A percentile compares a stretch with the other conserved stretches of the same genome.
Conservation (phyloP, 139 green algal species). For the Desmodesmus armatus region DNA sequence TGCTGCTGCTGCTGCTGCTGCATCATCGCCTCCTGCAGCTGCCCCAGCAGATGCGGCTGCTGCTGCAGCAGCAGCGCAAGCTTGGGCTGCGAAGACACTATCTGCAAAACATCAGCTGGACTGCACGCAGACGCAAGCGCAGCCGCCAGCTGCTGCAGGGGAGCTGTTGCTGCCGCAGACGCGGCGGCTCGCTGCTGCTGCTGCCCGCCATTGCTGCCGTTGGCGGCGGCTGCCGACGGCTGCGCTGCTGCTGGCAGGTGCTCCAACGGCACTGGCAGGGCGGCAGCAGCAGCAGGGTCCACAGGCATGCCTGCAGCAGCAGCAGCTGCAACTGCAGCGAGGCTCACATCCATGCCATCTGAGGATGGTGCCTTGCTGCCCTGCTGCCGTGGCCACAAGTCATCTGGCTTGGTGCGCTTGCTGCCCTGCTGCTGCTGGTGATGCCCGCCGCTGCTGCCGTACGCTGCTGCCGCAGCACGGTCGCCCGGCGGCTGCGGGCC, state of each 20-base stretch:
- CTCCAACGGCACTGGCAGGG: conserved; percentile 8
- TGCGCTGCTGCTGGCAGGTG: not conserved
- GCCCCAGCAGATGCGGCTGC: not conserved
- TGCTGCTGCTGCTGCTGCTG: conserved; percentile 39
- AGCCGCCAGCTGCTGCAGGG: not conserved
- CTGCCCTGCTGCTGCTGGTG: not conserved
- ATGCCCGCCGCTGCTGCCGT: not conserved
- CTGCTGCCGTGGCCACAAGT: too few species aligned
- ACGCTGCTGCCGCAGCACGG: not conserved
- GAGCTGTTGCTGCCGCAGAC: not conserved
- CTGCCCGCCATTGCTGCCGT: not conserved
- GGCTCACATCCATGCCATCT: too few species aligned
- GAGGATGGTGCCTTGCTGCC: too few species aligned
- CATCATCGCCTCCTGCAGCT: not conserved
- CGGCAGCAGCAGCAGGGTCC: conserved; percentile 30
- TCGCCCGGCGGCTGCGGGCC: not conserved
- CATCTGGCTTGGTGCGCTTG: not conserved
- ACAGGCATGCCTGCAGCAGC: not conserved
- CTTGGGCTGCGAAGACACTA: not conserved
- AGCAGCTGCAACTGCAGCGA: conserved; percentile 23
- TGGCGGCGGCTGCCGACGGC: not conserved
- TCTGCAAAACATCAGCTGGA: not conserved
- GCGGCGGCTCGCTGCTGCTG: not conserved
- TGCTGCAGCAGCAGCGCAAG: not conserved
- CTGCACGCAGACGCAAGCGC: not conserved